Base-by-base conservation (phyloP, 441 rosid species). In the Syzygium syzygioides region DNA sequence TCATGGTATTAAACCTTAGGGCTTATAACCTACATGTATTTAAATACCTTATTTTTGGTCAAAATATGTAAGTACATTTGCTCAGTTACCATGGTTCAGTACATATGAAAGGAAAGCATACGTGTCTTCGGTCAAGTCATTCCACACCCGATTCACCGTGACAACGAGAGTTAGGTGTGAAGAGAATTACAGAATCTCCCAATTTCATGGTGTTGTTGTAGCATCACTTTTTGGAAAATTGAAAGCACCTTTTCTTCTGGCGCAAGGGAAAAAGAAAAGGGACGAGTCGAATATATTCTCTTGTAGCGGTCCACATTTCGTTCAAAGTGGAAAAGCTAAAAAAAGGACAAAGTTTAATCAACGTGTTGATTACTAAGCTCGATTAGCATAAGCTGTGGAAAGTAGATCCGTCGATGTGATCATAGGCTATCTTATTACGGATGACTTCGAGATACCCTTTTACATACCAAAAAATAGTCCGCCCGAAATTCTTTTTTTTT, bases 321-420 rank as follows among this genome's bases (percentile, higher is more conserved):
- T 25, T 37, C 5, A 20, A 20, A 71, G n/a, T 2, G 9, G 1
- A 12, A 37, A 41, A 23, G 17, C 2, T 3, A 32, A 14, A 20
- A 5, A 32, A 68, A 18, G 6, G 2, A 71, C 20, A 37, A 37
- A 0, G n/a, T 37, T 1, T 0, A 37, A 71, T 3, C 3, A 37
- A 71, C 5, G 1, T 23, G 7, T 13, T 6, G 14, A 60, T 28
- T 14, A 3, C 32, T 1, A 13, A 60, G 32, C n/a, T 14, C 1
- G 3, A 25, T 28, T 6, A 6, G n/a, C 68, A n/a, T 28, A 14
- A 13, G 68, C 68, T 3, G 32, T 60, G 32, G 32, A 28, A n/a
- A 60, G 18, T 60, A 13, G 68, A 14, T 28, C 14, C 17, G n/a
- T 28, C 32, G 2, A 28, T 28, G 17, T 55, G 57, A 54, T 19